A percentile compares a stretch with the other conserved stretches of the same genome.
Evolutionary conservation across 768 basidiomycete genomes (phyloP).

Genomic region (Boletellus sp.): DNA sequence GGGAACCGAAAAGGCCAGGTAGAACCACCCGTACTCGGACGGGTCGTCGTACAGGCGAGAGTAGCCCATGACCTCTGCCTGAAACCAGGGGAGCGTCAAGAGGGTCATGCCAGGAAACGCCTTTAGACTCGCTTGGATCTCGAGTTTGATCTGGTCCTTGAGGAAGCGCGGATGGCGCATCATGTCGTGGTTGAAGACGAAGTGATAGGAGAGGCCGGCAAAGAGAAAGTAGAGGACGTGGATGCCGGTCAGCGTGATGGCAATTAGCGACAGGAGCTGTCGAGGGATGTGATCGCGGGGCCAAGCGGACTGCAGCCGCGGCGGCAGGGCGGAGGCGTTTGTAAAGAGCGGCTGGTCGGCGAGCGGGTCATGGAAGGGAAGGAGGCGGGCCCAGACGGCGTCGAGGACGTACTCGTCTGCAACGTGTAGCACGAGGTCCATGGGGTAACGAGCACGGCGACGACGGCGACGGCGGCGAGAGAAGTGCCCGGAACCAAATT

Average conservation of each 20-base stretch:
- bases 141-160: constrained; percentile 77
- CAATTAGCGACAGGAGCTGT: constrained; percentile 67
- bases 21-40: constrained; percentile 75
- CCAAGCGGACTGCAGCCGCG: constrained; percentile 64
- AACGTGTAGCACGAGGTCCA: constrained; percentile 77
- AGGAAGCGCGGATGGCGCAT: constrained; percentile 93
- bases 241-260: constrained; percentile 78
- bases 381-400: constrained; percentile 67
- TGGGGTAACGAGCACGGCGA: constrained; percentile 33
- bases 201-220: constrained; percentile 77
- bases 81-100: constrained; percentile 91
- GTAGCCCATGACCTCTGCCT: constrained; percentile 85
- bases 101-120: constrained; percentile 82
- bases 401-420: constrained; percentile 76
- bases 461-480: no score
- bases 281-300: constrained; percentile 79
- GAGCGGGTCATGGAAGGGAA: constrained; percentile 54
- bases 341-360: constrained; percentile 25
- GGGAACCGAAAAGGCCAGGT: constrained; percentile 62
- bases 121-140: constrained; percentile 70
- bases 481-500: constrained; percentile 1
- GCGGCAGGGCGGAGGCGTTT: constrained; percentile 39
- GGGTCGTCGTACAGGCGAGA: constrained; percentile 75
- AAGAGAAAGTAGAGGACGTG: constrained; percentile 85
- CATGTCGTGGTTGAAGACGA: constrained; percentile 93